These are phyloP conservation scores for Nicotiana sylvestris DNA, from an alignment of 257 asterid species.

Conservation along the genomic window DNA sequence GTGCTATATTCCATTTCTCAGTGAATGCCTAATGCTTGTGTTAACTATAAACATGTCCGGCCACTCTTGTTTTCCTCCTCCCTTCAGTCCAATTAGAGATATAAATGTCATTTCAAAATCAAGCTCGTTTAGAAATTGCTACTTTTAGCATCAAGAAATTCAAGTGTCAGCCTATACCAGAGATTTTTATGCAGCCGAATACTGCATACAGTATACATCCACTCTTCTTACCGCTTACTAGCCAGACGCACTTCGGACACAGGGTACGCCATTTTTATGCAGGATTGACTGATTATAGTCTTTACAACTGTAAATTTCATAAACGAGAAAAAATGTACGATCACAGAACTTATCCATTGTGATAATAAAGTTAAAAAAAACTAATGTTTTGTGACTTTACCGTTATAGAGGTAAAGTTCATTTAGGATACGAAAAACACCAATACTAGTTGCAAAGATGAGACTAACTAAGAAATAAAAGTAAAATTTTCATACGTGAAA, in stretches of 20 bases:
- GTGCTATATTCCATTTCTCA: not conserved
- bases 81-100: not conserved
- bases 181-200: not conserved
- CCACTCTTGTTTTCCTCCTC: too few relatives aligned
- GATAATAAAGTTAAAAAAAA: not conserved
- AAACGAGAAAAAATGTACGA: not conserved
- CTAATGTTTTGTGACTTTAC: not conserved
- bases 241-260: not conserved
- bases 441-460: not conserved
- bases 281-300: not conserved
- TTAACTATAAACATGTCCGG: not conserved
- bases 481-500: constrained; percentile 63
- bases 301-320: not conserved
- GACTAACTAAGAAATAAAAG: not conserved
- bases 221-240: not conserved
- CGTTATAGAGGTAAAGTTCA: not conserved
- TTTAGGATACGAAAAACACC: not conserved
- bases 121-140: not conserved
- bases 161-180: not conserved
- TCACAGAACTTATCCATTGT: not conserved
- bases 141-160: not conserved
- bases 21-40: not conserved
- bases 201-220: not conserved
- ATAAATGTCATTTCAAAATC: not conserved
- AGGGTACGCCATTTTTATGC: not conserved